phyloP scores from a whole-genome alignment of 2,329 filamentous ascomycete genomes.

The Paraphoma chrysanthemicola region DNA sequence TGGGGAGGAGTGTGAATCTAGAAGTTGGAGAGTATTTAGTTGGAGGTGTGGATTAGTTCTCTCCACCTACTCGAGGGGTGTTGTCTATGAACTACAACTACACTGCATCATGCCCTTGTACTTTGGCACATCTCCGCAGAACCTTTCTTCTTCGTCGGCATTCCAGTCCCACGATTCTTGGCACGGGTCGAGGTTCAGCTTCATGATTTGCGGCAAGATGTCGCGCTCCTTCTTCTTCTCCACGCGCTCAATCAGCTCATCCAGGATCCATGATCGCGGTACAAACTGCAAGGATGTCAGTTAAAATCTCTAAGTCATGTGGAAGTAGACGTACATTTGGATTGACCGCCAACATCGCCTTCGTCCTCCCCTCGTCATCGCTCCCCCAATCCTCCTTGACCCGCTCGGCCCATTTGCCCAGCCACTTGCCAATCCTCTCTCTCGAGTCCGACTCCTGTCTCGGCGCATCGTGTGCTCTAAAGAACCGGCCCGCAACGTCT shows the following conservation, averaged over 20 bases:
- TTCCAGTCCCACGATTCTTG: slow-evolving; percentile 76
- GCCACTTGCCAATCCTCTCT: slow-evolving; percentile 76
- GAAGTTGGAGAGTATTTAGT: slow-evolving; percentile 73
- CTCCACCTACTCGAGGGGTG: neutral
- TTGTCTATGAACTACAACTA: slow-evolving; percentile 78
- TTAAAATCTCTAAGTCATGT: neutral
- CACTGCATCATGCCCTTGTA: slow-evolving; percentile 85
- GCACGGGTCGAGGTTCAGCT: slow-evolving; percentile 85
- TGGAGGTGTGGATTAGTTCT: slow-evolving; percentile 40
- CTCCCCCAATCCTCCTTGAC: slow-evolving; percentile 77
- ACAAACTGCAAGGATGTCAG: slow-evolving; percentile 65
- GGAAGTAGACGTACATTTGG: slow-evolving; percentile 53
- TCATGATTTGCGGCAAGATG: slow-evolving; percentile 78
- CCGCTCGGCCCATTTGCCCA: slow-evolving; percentile 77
- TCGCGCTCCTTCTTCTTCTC: slow-evolving; percentile 84
- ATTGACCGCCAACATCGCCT: slow-evolving; percentile 87
- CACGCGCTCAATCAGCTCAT: slow-evolving; percentile 89
- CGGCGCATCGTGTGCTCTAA: slow-evolving; percentile 71
- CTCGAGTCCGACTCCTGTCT: slow-evolving; percentile 67
- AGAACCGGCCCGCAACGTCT: slow-evolving; percentile 75
- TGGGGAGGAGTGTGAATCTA: slow-evolving; percentile 78
- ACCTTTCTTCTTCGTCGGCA: slow-evolving; percentile 77
- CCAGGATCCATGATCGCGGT: slow-evolving; percentile 87
- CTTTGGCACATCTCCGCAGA: slow-evolving; percentile 84
- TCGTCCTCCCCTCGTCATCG: slow-evolving; percentile 67